Evolutionary conservation across 371 early-diverging fungal species (phyloP), one percentile per base, ranked within the genome.

Genomic region (Rhizopus delemar): DNA sequence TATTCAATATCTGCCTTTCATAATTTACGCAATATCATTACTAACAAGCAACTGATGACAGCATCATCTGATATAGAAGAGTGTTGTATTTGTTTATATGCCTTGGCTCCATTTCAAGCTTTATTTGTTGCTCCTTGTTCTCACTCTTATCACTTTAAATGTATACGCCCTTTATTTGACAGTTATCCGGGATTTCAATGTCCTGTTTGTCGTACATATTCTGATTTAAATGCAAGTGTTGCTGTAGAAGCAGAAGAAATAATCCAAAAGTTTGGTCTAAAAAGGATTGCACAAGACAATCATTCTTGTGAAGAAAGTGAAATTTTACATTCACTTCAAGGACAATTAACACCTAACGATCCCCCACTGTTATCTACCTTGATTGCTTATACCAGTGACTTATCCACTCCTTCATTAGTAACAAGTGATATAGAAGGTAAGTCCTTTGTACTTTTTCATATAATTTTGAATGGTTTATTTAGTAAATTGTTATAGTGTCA

Each of bases 131-230:
- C 97, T 5, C 96, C 97, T 2, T 96, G 97, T 66, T 93, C 93
- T 8, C 97, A 96, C 69, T 89, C 91, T 62, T 97, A 90, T 75
- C 97, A 97, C 68, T 97, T 89, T 79, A 95, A 95, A 75, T 97
- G 97, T 70, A 90, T 95, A 53, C 82, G 86, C 46, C 85, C 90
- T 3, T 75, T 95, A 33, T 75, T 95, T 56, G 77, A 85, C 48
- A 78, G 78, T 51, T 82, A 84, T 52, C 85, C 92, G 11, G 90
- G 91, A 59, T 95, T 97, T 71, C 89, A 87, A 61, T 97, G 97
- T 70, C 96, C 97, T 34, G 83, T 96, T 41, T 97, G 97, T 67
- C 88, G 97, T 46, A 91, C 93, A 31, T 95, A 92, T 57, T 95
- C 96, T 3, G 93, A 97, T 74, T 77, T 97, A 34, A 91, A 92